These are phyloP conservation scores for Trypethelium eluteriae DNA, from an alignment of 495 filamentous ascomycete species.

Conservation along the genomic window DNA sequence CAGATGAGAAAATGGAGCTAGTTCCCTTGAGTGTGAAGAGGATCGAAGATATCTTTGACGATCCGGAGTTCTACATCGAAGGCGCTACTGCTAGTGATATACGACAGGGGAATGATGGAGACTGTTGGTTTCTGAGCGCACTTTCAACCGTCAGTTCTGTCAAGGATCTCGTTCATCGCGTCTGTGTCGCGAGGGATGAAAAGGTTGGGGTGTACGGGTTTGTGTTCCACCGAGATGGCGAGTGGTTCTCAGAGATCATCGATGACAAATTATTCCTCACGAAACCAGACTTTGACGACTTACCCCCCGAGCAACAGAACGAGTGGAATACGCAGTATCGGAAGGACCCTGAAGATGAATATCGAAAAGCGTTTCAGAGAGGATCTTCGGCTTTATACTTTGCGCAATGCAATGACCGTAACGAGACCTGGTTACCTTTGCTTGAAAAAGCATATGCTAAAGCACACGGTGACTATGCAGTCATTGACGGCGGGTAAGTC, in stretches of 20 bases:
- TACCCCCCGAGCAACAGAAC: slow-evolving; percentile 26
- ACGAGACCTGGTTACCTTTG: slow-evolving; percentile 91
- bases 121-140: slow-evolving; percentile 90
- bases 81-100: slow-evolving; percentile 78
- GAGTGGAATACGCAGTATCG: slow-evolving; percentile 62
- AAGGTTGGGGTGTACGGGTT: slow-evolving; percentile 87
- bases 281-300: slow-evolving; percentile 74
- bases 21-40: slow-evolving; percentile 33
- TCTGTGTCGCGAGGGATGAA: slow-evolving; percentile 78
- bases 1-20: slow-evolving; percentile 22
- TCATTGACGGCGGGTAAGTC: slow-evolving; percentile 78
- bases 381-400: slow-evolving; percentile 76
- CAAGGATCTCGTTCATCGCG: slow-evolving; percentile 63
- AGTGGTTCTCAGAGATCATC: slow-evolving; percentile 86
- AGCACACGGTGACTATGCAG: slow-evolving; percentile 77
- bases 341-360: slow-evolving; percentile 67
- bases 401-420: slow-evolving; percentile 73
- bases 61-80: slow-evolving; percentile 77
- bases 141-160: slow-evolving; percentile 79
- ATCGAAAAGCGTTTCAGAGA: slow-evolving; percentile 64
- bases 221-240: slow-evolving; percentile 86
- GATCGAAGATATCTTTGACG: slow-evolving; percentile 71
- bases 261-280: slow-evolving; percentile 80
- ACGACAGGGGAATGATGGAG: slow-evolving; percentile 69
- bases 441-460: slow-evolving; percentile 97